Base-by-base conservation (phyloP, 805 yeast genomes). In the Nakazawaea holstii region DNA sequence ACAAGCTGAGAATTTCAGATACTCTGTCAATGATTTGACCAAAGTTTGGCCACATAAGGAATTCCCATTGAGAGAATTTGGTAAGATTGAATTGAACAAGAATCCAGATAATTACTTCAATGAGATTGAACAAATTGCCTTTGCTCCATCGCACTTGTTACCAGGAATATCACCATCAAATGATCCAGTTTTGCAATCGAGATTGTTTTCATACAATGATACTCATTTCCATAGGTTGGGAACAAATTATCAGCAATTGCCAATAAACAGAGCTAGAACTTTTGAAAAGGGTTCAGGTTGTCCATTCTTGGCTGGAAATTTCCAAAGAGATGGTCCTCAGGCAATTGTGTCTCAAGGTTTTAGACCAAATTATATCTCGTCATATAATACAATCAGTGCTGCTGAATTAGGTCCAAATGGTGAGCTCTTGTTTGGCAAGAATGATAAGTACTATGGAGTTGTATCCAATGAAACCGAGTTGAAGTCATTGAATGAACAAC, bases 191-290 rank as follows among this genome's bases (percentile, higher is more conserved):
- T 70, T 84, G 66, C 90, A 84, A 69, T 76, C 86, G 29, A 80
- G 91, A 66, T 70, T 84, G 57, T 85, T 82, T 67, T 81, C 90
- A 24, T 84, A 84, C 69, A 75, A 82, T 48, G 91, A 84, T 67
- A 82, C 91, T 39, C 88, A 82, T 67, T 79, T 87, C 61, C 80
- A 84, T 71, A 77, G 92, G 66, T 73, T 84, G 58, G 91, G 91
- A 50, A 65, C 75, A 40, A 84, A 82, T 68, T 82, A 76, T 67
- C 70, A 74, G 48, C 88, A 82, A 59, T 65, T 82, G 52, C 88
- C 88, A 7, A 82, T 80, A 54, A 82, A 82, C 68, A 65, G 66
- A 45, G 72, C 76, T 37, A 55, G 65, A 42, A 59, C 64, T 20
- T 58, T 59, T 43, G 58, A 53, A 10, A 48, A 43, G 33, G 59